Percentiles rank a stretch among this genome's conserved stretches.
Evolutionary conservation across 306 rosid genomes (phyloP).

Genomic region (Trichosanthes cucumerina): DNA sequence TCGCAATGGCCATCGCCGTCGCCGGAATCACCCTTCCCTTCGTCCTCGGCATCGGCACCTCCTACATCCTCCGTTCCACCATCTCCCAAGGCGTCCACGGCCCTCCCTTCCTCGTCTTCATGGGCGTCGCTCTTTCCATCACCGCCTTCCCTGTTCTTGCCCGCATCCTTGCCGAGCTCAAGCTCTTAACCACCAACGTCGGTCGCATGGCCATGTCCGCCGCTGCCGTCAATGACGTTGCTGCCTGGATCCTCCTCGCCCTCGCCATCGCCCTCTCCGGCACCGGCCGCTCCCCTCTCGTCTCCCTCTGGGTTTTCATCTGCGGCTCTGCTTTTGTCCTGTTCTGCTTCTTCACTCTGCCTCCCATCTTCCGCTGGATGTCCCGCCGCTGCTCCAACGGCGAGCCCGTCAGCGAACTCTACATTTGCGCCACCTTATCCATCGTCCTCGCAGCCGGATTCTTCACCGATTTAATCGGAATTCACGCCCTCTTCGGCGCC

Average conservation of each 20-base stretch:
- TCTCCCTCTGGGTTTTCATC: slow-evolving; percentile 69
- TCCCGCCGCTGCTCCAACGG: slow-evolving; percentile 59
- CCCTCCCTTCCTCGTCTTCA: slow-evolving; percentile 53
- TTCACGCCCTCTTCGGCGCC: slow-evolving; percentile 84
- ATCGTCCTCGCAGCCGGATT: slow-evolving; percentile 77
- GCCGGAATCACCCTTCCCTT: slow-evolving; percentile 62
- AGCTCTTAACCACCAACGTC: slow-evolving; percentile 69
- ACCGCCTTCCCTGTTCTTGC: slow-evolving; percentile 92
- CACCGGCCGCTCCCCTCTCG: slow-evolving; percentile 49
- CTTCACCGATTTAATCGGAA: slow-evolving; percentile 71
- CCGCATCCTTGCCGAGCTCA: slow-evolving; percentile 82
- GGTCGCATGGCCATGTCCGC: slow-evolving; percentile 91
- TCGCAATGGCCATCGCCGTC: slow-evolving; percentile 42
- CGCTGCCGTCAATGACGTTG: slow-evolving; percentile 84
- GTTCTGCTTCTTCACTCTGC: slow-evolving; percentile 26
- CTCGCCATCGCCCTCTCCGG: slow-evolving; percentile 82
- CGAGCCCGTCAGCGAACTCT: slow-evolving; percentile 57
- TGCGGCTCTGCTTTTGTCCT: slow-evolving; percentile 48
- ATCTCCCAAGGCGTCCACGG: slow-evolving; percentile 34
- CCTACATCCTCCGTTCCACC: slow-evolving; percentile 33
- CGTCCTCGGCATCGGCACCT: slow-evolving; percentile 54
- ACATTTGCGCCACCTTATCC: slow-evolving; percentile 51
- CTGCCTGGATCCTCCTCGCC: slow-evolving; percentile 92
- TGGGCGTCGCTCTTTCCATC: slow-evolving; percentile 66
- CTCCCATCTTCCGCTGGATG: slow-evolving; percentile 57